Conservation (phyloP, 2,329 filamentous ascomycete species). For the Ascochyta fabae region DNA sequence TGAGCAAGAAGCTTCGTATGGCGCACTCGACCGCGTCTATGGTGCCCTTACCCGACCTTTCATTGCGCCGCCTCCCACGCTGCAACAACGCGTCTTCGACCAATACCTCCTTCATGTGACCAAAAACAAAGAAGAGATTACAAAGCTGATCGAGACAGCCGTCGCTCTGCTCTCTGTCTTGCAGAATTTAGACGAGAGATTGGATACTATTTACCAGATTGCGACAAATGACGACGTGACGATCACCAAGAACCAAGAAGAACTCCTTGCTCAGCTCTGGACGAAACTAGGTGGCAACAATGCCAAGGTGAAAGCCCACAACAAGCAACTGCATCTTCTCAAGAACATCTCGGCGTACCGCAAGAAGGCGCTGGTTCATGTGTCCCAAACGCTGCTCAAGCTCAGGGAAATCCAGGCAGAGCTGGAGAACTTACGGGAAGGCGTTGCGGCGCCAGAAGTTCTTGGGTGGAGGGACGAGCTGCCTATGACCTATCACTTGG, state of each 20-base stretch:
- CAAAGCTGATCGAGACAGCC: constrained; percentile 71
- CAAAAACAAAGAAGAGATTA: constrained; percentile 73
- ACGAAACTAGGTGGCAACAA: constrained; percentile 75
- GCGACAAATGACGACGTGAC: constrained; percentile 68
- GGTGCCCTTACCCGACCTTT: constrained; percentile 65
- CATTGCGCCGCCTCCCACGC: constrained; percentile 35
- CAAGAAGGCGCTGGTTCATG: constrained; percentile 68
- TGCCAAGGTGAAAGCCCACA: constrained; percentile 64
- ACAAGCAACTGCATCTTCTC: constrained; percentile 69
- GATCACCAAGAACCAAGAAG: constrained; percentile 65
- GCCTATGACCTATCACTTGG: constrained; percentile 75
- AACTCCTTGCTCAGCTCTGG: constrained; percentile 74
- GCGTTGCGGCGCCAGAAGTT: constrained; percentile 71
- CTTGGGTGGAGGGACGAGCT: constrained; percentile 61
- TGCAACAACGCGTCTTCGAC: constrained; percentile 65
- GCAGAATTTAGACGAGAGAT: constrained; percentile 70
- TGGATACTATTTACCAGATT: constrained; percentile 73
- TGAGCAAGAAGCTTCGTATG: constrained; percentile 48
- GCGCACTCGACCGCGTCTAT: constrained; percentile 52
- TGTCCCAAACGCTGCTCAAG: constrained; percentile 73
- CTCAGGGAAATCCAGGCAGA: constrained; percentile 75
- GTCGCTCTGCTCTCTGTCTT: constrained; percentile 71
- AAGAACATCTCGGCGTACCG: constrained; percentile 71
- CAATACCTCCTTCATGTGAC: constrained; percentile 77
- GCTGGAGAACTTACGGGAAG: constrained; percentile 73